Percentiles rank a stretch among this genome's conserved stretches.
Conservation (phyloP, 2,329 filamentous ascomycete genomes). For the Alternaria infectoria region DNA sequence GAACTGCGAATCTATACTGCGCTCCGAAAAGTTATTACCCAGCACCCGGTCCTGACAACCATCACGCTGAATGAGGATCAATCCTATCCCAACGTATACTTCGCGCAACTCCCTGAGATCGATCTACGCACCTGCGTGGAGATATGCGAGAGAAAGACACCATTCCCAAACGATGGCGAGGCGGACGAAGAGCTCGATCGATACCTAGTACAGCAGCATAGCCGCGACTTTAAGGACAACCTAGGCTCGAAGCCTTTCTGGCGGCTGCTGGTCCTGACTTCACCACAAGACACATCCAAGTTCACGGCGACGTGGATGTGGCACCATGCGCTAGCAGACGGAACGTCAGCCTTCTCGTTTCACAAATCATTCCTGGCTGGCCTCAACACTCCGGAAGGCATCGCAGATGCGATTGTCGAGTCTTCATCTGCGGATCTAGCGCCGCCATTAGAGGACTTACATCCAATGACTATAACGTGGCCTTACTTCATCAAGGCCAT, state of each 20-base stretch:
- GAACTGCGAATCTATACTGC: constrained; percentile 48
- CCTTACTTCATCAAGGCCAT: constrained; percentile 43
- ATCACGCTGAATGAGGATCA: constrained; percentile 51
- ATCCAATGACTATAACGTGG: constrained; percentile 49
- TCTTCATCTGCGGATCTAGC: constrained; percentile 36
- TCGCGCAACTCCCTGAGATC: constrained; percentile 53
- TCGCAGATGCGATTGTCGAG: constrained; percentile 13
- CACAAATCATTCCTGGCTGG: constrained; percentile 52
- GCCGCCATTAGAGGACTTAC: constrained; percentile 51
- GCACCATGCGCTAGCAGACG: constrained; percentile 58
- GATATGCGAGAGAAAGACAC: constrained; percentile 33
- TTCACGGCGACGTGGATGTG: constrained; percentile 56
- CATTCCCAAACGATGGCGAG: constrained; percentile 23
- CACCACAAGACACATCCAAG: neutral
- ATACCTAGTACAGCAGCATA: constrained; percentile 52
- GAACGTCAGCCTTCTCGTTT: constrained; percentile 54
- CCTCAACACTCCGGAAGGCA: constrained; percentile 22
- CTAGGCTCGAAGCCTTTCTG: constrained; percentile 49
- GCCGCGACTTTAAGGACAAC: constrained; percentile 44
- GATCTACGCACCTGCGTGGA: constrained; percentile 49
- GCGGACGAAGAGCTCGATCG: constrained; percentile 51
- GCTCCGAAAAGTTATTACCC: constrained; percentile 41
- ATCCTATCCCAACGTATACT: constrained; percentile 49
- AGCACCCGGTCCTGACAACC: constrained; percentile 53
- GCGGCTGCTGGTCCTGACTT: constrained; percentile 48